Evolutionary conservation across 164 flowering plant genomes (phyloP).

Genomic region (Macadamia tetraphylla): DNA sequence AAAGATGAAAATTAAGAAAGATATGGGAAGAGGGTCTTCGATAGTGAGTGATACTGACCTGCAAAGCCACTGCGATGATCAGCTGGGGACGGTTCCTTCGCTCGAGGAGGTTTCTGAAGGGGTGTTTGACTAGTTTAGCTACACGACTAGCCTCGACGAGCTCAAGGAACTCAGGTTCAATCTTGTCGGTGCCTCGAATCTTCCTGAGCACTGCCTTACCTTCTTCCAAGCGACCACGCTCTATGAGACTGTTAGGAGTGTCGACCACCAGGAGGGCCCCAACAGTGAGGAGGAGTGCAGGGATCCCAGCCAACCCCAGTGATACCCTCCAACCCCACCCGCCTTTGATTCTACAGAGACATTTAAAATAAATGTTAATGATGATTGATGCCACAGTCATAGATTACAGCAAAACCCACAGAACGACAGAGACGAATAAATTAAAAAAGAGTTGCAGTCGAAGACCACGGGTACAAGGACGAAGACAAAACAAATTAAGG

Average conservation of each 20-base stretch:
- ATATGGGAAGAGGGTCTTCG: no score
- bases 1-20: no score
- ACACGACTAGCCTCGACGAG: constrained; percentile 79
- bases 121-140: constrained; percentile 74
- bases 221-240: constrained; percentile 72
- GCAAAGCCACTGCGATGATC: constrained; percentile 42
- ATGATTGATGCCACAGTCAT: neutral
- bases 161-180: constrained; percentile 77
- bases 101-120: constrained; percentile 71
- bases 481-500: no score
- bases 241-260: constrained; percentile 91
- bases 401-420: no score
- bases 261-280: constrained; percentile 80
- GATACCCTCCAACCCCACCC: constrained; percentile 98
- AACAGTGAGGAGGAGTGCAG: constrained; percentile 61
- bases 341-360: constrained; percentile 48
- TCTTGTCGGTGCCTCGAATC: constrained; percentile 75
- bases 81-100: constrained; percentile 69
- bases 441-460: no score
- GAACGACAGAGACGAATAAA: no score
- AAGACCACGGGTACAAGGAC: no score
- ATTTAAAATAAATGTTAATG: neutral
- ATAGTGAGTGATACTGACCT: constrained; percentile 24
- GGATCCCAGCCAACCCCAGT: constrained; percentile 78
- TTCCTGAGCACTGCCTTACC: constrained; percentile 66